Evolutionary conservation across 306 rosid genomes (phyloP).

Genomic region (Lupinus albus): DNA sequence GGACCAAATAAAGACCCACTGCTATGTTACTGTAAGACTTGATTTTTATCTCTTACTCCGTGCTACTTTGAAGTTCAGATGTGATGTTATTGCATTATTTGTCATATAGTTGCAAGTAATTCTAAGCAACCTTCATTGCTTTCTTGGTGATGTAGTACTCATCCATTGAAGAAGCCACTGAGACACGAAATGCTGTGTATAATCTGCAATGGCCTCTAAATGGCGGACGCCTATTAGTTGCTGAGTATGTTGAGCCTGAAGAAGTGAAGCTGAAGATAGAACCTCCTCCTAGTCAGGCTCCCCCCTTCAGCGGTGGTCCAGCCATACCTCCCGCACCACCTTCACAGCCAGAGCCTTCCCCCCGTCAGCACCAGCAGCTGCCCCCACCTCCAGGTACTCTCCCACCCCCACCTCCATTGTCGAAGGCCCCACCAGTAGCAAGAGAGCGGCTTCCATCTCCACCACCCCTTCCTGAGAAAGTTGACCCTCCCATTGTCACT

Average conservation of each 20-base stretch:
- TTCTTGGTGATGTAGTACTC: conserved; percentile 66
- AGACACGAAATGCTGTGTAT: conserved; percentile 88
- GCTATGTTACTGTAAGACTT: conserved; percentile 87
- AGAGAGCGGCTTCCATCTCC: conserved; percentile 90
- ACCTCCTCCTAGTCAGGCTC: conserved; percentile 60
- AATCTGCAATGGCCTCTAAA: conserved; percentile 97
- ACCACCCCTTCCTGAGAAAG: conserved; percentile 69
- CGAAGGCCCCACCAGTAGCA: conserved; percentile 46
- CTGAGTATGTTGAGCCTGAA: conserved; percentile 85
- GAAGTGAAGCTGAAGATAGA: conserved; percentile 76
- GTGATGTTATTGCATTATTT: conserved; percentile 12
- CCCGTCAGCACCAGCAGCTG: conserved; percentile 50
- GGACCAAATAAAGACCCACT: conserved; percentile 99
- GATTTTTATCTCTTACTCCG: conserved; percentile 26
- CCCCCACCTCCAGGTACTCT: conserved; percentile 43
- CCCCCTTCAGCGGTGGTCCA: conserved; percentile 54
- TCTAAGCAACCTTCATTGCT: not conserved
- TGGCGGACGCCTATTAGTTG: conserved; percentile 84
- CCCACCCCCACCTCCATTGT: conserved; percentile 58
- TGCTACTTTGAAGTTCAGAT: not conserved
- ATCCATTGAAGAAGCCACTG: conserved; percentile 74
- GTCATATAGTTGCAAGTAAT: conserved; percentile 16
- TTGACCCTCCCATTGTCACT: conserved; percentile 81
- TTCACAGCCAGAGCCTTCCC: conserved; percentile 50
- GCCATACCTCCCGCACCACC: conserved; percentile 51